Evolutionary conservation across 208 protist species (phyloP).

Genomic region (Trypanosomatidae sp.): DNA sequence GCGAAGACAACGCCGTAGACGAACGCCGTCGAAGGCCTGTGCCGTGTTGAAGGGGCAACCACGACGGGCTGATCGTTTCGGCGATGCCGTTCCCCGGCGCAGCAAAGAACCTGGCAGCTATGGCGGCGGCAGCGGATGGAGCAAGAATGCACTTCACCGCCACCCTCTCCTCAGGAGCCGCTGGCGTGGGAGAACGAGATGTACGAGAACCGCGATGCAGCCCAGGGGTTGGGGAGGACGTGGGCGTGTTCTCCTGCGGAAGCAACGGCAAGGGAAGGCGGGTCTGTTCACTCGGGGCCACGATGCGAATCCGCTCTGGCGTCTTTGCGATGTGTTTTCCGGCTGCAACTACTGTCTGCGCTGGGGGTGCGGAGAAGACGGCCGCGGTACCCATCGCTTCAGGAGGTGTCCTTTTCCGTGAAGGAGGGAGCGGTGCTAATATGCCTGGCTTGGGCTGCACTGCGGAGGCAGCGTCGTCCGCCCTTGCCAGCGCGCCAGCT

Average conservation of each 20-base stretch:
- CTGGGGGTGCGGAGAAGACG: background rate
- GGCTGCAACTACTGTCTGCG: background rate
- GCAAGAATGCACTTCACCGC: background rate
- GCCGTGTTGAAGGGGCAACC: background rate
- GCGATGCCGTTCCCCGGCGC: background rate
- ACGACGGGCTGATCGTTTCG: background rate
- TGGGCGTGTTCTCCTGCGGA: background rate
- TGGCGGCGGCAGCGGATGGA: conserved; percentile 4
- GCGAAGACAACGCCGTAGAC: background rate
- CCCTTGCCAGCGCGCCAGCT: background rate
- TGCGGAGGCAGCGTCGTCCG: background rate
- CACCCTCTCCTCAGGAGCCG: background rate
- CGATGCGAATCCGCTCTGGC: background rate
- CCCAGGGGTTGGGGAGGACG: background rate
- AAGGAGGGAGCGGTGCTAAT: background rate
- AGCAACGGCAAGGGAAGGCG: background rate
- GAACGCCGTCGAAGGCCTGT: background rate
- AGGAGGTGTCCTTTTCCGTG: background rate
- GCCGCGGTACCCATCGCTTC: background rate
- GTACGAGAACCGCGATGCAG: background rate
- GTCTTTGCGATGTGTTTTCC: background rate
- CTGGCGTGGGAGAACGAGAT: background rate
- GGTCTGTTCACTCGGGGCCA: background rate
- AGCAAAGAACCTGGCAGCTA: background rate
- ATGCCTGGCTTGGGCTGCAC: background rate